These are phyloP conservation scores for Plectosphaerella plurivora DNA, from an alignment of 2,329 filamentous ascomycete genomes.

Conservation along the genomic window DNA sequence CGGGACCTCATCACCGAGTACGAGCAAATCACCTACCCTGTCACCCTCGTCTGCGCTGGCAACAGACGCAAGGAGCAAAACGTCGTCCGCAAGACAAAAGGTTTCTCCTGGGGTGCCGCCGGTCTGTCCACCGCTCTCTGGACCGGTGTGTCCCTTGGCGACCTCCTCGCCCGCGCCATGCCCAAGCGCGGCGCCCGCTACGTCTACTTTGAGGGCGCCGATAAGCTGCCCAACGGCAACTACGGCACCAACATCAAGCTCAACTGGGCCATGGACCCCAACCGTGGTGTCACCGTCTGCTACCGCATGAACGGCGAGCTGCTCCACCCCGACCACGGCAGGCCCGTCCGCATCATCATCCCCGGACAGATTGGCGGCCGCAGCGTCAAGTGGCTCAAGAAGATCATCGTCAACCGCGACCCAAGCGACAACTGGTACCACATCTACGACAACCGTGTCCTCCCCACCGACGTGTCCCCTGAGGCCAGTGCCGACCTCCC, in stretches of 20 bases:
- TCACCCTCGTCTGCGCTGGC: conserved; percentile 88
- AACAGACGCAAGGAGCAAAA: conserved; percentile 94
- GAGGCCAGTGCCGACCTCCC: conserved; percentile 71
- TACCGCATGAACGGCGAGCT: conserved; percentile 87
- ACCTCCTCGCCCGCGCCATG: conserved; percentile 64
- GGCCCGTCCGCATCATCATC: conserved; percentile 76
- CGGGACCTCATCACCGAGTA: conserved; percentile 69
- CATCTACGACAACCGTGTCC: conserved; percentile 85
- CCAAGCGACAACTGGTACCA: conserved; percentile 95
- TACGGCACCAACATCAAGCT: conserved; percentile 87
- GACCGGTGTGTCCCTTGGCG: conserved; percentile 74
- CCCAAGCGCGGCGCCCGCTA: conserved; percentile 70
- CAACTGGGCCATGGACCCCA: conserved; percentile 81
- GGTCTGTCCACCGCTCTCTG: conserved; percentile 84
- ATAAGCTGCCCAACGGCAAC: conserved; percentile 80
- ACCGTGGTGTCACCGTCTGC: conserved; percentile 79
- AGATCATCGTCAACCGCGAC: conserved; percentile 68
- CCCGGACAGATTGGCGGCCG: conserved; percentile 89
- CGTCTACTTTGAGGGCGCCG: conserved; percentile 87
- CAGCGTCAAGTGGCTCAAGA: conserved; percentile 90
- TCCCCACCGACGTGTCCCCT: conserved; percentile 81
- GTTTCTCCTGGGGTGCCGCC: conserved; percentile 89
- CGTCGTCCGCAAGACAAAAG: conserved; percentile 82
- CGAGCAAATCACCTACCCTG: conserved; percentile 77
- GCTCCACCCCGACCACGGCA: conserved; percentile 79